These are phyloP conservation scores for Hypomyces perniciosus DNA, from an alignment of 2,329 filamentous ascomycete species.

Conservation along the genomic window DNA sequence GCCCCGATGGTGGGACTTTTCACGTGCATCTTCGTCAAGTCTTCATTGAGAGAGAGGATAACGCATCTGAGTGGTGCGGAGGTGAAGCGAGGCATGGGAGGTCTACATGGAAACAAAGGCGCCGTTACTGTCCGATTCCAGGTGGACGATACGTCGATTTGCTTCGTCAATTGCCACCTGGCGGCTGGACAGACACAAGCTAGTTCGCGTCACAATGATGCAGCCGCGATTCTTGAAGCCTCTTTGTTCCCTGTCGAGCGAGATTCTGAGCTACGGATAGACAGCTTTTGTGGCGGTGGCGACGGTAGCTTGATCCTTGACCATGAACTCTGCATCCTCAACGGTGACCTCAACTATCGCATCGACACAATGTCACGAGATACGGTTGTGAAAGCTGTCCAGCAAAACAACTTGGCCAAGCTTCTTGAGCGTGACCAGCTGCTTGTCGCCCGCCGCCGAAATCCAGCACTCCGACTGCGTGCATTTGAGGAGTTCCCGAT, in stretches of 20 bases:
- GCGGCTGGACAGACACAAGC: slow-evolving; percentile 91
- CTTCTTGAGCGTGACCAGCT: slow-evolving; percentile 91
- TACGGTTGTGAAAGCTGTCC: slow-evolving; percentile 80
- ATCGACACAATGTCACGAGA: slow-evolving; percentile 97
- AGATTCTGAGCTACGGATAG: slow-evolving; percentile 60
- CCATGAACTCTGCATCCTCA: slow-evolving; percentile 94
- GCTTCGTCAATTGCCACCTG: slow-evolving; percentile 95
- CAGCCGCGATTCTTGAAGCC: slow-evolving; percentile 81
- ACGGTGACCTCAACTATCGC: slow-evolving; percentile 95
- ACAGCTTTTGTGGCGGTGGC: slow-evolving; percentile 84
- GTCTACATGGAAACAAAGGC: slow-evolving; percentile 93
- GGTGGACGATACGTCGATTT: slow-evolving; percentile 88
- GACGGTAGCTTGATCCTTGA: slow-evolving; percentile 93
- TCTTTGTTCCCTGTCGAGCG: slow-evolving; percentile 66
- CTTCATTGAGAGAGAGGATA: slow-evolving; percentile 68
- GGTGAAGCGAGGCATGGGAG: slow-evolving; percentile 94
- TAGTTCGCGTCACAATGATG: slow-evolving; percentile 84
- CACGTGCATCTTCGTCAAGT: slow-evolving; percentile 90
- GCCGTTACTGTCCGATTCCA: slow-evolving; percentile 88
- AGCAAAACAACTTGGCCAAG: slow-evolving; percentile 73
- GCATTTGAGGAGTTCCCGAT: slow-evolving; percentile 90
- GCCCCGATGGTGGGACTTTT: slow-evolving; percentile 87
- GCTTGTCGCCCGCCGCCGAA: slow-evolving; percentile 79
- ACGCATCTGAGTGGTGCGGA: slow-evolving; percentile 72
- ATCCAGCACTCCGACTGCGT: slow-evolving; percentile 81